These are phyloP conservation scores for Pseudonectria buxi DNA, from an alignment of 2,329 filamentous ascomycete genomes.

Conservation along the genomic window DNA sequence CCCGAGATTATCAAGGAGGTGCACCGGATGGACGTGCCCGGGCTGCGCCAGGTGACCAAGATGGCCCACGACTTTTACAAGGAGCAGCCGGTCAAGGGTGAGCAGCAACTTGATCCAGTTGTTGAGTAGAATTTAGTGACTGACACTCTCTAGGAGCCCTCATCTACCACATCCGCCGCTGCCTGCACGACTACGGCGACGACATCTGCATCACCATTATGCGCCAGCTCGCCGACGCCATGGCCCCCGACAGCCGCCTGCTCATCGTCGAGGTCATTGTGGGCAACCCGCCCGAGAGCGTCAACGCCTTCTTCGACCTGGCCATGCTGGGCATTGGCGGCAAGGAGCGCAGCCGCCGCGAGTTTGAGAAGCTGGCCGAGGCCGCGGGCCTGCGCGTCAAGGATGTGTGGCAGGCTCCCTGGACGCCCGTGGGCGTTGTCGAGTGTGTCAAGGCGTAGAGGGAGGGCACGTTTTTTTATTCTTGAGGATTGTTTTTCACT, in stretches of 20 bases:
- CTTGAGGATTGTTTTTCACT: no score
- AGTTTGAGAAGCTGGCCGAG: slow-evolving; percentile 18
- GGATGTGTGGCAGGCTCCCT: slow-evolving; percentile 8
- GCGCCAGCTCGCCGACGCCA: slow-evolving; percentile 22
- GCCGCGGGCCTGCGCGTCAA: slow-evolving; percentile 22
- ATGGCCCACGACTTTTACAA: slow-evolving; percentile 24
- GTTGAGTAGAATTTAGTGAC: no score
- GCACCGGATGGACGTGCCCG: slow-evolving; percentile 3
- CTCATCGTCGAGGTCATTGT: slow-evolving; percentile 28
- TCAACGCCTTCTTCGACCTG: slow-evolving; percentile 23
- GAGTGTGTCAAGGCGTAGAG: slow-evolving; percentile 10
- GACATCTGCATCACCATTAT: slow-evolving; percentile 21
- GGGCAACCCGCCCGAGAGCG: slow-evolving; percentile 18
- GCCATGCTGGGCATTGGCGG: slow-evolving; percentile 26
- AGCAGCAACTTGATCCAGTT: neutral
- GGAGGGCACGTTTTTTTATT: no score
- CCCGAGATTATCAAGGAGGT: slow-evolving; percentile 23
- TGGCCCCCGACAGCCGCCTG: slow-evolving; percentile 26
- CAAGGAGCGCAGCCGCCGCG: slow-evolving; percentile 25
- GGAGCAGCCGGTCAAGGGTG: slow-evolving; percentile 26
- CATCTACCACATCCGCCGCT: slow-evolving; percentile 23
- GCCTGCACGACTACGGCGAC: slow-evolving; percentile 32
- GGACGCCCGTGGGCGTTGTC: slow-evolving; percentile 11
- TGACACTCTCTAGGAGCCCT: slow-evolving; percentile 24
- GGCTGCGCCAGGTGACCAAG: slow-evolving; percentile 1